Percentiles rank a stretch among this genome's conserved stretches.
Evolutionary conservation across 2,329 filamentous ascomycete genomes (phyloP).

Genomic region (Alternaria burnsii): DNA sequence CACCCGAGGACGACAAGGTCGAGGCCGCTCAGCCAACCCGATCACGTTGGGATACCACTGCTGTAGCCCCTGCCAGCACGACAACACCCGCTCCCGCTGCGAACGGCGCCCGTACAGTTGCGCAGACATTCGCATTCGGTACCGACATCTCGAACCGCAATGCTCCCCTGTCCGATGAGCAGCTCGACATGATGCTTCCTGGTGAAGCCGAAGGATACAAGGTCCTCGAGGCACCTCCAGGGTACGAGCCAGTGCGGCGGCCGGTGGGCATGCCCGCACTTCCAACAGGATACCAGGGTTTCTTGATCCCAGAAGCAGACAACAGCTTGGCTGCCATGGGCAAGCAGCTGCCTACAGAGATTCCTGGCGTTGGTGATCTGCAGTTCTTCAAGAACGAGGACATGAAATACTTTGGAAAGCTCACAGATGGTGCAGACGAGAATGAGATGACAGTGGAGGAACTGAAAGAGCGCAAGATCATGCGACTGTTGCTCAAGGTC

Average conservation of each 20-base stretch:
- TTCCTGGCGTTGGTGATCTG: constrained; percentile 92
- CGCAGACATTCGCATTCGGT: constrained; percentile 72
- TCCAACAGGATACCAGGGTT: constrained; percentile 74
- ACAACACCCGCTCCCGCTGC: constrained; percentile 34
- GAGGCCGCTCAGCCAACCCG: constrained; percentile 59
- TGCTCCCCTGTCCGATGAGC: constrained; percentile 87
- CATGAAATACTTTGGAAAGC: constrained; percentile 98
- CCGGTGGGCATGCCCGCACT: constrained; percentile 79
- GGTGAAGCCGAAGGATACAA: constrained; percentile 91
- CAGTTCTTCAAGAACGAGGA: constrained; percentile 99
- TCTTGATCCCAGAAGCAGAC: constrained; percentile 97
- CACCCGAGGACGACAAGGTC: constrained; percentile 54
- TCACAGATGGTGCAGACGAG: constrained; percentile 93
- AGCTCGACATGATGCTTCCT: constrained; percentile 90
- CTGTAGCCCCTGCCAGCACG: constrained; percentile 33
- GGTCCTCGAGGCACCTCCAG: constrained; percentile 86
- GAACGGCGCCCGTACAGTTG: constrained; percentile 32
- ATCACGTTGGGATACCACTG: constrained; percentile 49
- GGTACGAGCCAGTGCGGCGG: constrained; percentile 82
- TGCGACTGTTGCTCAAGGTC: constrained; percentile 94
- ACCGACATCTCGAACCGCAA: constrained; percentile 83
- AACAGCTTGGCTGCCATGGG: constrained; percentile 77
- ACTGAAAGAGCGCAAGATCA: constrained; percentile 97
- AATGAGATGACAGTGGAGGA: constrained; percentile 92
- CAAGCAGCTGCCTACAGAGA: constrained; percentile 92